A percentile compares a stretch with the other conserved stretches of the same genome.
These are phyloP conservation scores for Jaapia argillacea DNA, from an alignment of 768 basidiomycete species.

Conservation along the genomic window DNA sequence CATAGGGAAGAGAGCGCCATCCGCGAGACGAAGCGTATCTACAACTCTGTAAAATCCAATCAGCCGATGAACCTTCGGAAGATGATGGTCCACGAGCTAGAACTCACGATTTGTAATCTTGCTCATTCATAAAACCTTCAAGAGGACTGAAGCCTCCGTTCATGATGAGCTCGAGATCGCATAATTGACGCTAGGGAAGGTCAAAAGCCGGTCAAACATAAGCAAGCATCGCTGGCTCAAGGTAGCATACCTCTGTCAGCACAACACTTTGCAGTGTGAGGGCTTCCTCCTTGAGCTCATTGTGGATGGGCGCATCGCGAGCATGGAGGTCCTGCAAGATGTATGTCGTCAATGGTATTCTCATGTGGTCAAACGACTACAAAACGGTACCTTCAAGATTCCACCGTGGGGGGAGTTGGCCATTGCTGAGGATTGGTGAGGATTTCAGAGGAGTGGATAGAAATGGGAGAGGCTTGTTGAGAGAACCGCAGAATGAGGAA, in stretches of 20 bases:
- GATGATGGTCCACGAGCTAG: background rate
- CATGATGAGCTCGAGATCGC: constrained; percentile 91
- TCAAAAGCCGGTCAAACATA: constrained; percentile 3
- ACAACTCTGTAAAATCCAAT: constrained; percentile 63
- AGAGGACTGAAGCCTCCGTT: constrained; percentile 98
- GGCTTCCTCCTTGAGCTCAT: constrained; percentile 68
- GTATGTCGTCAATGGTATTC: constrained; percentile 9
- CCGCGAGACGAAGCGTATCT: constrained; percentile 71
- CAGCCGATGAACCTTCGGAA: background rate
- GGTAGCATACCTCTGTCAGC: constrained; percentile 65
- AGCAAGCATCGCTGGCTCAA: background rate
- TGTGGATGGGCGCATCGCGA: constrained; percentile 66
- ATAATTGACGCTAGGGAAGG: constrained; percentile 88
- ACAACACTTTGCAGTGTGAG: constrained; percentile 60
- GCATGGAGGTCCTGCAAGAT: constrained; percentile 65
- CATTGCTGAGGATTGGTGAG: constrained; percentile 27
- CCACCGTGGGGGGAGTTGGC: constrained; percentile 87
- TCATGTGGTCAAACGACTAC: background rate
- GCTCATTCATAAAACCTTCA: constrained; percentile 95
- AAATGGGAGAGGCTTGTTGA: background rate
- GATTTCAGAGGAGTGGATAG: background rate
- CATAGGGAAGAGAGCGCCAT: constrained; percentile 88
- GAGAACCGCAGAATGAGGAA: background rate
- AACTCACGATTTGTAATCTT: constrained; percentile 51
- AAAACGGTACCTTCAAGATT: constrained; percentile 53